Base-by-base conservation (phyloP, 2,329 filamentous ascomycete species). In the Truncatella angustata region DNA sequence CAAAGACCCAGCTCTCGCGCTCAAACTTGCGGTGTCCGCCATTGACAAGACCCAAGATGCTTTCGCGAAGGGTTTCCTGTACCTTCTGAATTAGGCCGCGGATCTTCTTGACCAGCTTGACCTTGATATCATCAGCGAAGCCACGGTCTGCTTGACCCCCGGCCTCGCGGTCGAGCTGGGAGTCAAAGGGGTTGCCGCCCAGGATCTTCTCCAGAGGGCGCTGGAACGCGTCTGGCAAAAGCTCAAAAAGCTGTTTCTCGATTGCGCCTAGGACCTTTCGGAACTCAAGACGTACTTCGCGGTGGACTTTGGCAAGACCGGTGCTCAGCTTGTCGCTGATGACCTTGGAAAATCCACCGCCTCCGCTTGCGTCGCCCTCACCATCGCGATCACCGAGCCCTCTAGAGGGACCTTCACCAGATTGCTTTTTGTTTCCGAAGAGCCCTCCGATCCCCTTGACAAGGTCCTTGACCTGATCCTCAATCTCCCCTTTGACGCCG, bases 21-120 rank as follows among this genome's bases (percentile, higher is more conserved):
- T 76, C 73, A 49, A 76, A 74, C 63, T 73, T 75, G 61, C 73
- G 72, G 46, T 76, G 73, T 0, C 73, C 73, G 5, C 73, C 73
- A 51, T 74, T 76, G 18, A 76, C 73, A 1, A 76, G 65, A 0
- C 66, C 70, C 72, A 76, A 56, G 35, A 76, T 73, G 49, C 70
- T 70, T 63, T 74, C 69, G 1, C 73, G 72, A 14, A 76, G 60
- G 7, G 67, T 73, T 59, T 75, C 73, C 59, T 76, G 73, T 4
- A 76, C 71, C 58, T 75, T 76, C 16, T 67, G 69, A 4, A 76
- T 66, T 3, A 76, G 64, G 2, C 60, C 67, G 16, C 73, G 73
- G 54, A 76, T 75, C 65, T 74, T 76, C 57, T 58, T 61, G 50
- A 76, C 63, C 5, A 76, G 64, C 64, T 74, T 75, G 18, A 62